phyloP scores from a whole-genome alignment of 768 basidiomycete species.

The Leccinellum albellum region DNA sequence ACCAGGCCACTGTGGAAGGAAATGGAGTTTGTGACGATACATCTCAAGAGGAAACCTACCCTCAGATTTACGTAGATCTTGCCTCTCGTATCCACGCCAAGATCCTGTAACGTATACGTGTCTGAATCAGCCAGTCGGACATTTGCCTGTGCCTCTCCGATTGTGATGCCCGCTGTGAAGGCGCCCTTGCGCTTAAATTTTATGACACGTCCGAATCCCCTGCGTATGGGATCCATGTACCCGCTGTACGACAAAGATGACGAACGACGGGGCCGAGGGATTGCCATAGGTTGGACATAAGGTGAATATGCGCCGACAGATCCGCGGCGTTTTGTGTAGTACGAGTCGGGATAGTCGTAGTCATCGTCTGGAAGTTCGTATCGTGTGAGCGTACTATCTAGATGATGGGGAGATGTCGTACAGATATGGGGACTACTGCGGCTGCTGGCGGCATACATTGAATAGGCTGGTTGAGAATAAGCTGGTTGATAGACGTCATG shows the following conservation, averaged over 20 bases:
- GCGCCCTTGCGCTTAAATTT: slow-evolving; percentile 75
- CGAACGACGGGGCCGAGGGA: slow-evolving; percentile 34
- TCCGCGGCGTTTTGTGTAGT: slow-evolving; percentile 38
- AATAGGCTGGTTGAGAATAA: slow-evolving; percentile 34
- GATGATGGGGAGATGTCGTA: slow-evolving; percentile 21
- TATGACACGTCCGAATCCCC: slow-evolving; percentile 48
- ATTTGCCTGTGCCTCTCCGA: slow-evolving; percentile 66
- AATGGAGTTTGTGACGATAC: neutral
- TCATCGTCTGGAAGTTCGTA: slow-evolving; percentile 46
- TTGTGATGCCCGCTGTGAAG: slow-evolving; percentile 59
- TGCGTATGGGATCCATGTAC: slow-evolving; percentile 43
- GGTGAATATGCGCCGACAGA: slow-evolving; percentile 21
- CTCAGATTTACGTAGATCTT: slow-evolving; percentile 60
- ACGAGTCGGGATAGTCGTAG: slow-evolving; percentile 43
- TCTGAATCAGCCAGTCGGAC: slow-evolving; percentile 59
- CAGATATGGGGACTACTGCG: slow-evolving; percentile 41
- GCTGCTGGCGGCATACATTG: slow-evolving; percentile 40
- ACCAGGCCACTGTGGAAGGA: slow-evolving; percentile 57
- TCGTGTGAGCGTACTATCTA: neutral
- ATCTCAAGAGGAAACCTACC: slow-evolving; percentile 37
- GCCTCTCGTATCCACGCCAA: slow-evolving; percentile 59
- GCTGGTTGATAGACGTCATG: slow-evolving; percentile 25
- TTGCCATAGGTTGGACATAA: slow-evolving; percentile 17
- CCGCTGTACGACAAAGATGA: slow-evolving; percentile 39
- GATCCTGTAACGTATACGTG: slow-evolving; percentile 57